Base-by-base conservation (phyloP, 371 early-diverging fungal genomes). In the Capillidium rhysosporum region DNA sequence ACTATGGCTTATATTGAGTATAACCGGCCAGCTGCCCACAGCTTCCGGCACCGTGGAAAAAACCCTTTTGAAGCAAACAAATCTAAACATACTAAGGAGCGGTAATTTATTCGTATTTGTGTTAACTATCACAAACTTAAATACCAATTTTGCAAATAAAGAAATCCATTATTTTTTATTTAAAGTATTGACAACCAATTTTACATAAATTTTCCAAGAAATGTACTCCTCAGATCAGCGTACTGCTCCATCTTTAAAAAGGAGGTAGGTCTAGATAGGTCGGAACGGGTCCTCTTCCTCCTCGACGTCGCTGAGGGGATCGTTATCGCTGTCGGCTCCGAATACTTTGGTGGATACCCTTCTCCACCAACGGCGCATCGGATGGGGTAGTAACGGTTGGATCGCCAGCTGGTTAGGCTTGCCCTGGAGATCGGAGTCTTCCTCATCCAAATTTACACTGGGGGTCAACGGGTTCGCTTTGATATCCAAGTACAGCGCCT, bases 1-100 rank as follows among this genome's bases (percentile, higher is more conserved):
- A 75, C 79, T 53, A 94, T 96, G 92, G 94, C 94, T 0, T 96
- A 96, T 55, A 68, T 89, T 46, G 94, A 96, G 63, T 77, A 78
- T 29, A 67, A 62, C 41, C 58, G 53, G 18, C 26, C 55, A 12
- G 16, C 38, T 60, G 57, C 31, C 57, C 0, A 57, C 59, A n/a
- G 58, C 31, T 21, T 18, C 55, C 40, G 63, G 52, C 58, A 65
- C 38, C 8, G 18, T 5, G 43, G 21, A 18, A 43, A 43, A 12
- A 12, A 4, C 34, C 34, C 34, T 7, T 12, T 34, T 7, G 34
- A 34, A 4, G 12, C 4, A 34, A 12, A 34, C 12, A 34, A 34
- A 34, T 34, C 34, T 34, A 7, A 12, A 34, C 12, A 34, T 12
- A 7, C 4, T 34, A 34, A 7, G 12, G 12, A 12, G 4, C 12